Evolutionary conservation across 1,139 yeast genomes (phyloP), one percentile per base, ranked within the genome.

Genomic region (Candida sojae): DNA sequence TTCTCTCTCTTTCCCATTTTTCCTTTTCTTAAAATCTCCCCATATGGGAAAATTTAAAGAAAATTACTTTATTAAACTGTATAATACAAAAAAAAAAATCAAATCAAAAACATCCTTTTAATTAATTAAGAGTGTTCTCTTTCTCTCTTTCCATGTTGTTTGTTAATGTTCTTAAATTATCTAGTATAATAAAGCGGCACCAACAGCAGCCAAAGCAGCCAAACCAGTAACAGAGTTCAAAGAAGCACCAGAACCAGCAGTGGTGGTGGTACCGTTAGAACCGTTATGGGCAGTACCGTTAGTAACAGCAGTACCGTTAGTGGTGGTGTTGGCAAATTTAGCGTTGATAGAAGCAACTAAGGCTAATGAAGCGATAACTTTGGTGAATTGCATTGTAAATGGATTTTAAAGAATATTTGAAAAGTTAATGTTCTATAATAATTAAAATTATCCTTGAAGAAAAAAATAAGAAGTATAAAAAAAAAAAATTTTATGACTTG

Each of bases 181-280:
- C 43, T 49, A 52, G 49, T 49, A 49, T 43, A 52, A 51, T 41
- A 52, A 54, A 47, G 55, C 58, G 66, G 84, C 88, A 62, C 82
- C 81, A 72, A 86, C 88, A 61, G 86, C 88, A 60, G 87, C 88
- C 57, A 83, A 83, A 64, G 83, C 86, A 66, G 87, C 88, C 73
- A 87, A 88, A 67, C 83, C 76, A 40, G 48, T 48, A 43, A 51
- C 44, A 42, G 33, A 38, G 45, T 35, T 35, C 30, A 42, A 17
- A 34, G 45, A 21, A 37, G 42, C 51, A 40, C 42, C 47, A 44
- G 45, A 44, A 41, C 32, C 47, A 42, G 45, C 48, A 34, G 39
- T 43, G 35, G 48, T 44, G 40, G 43, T 45, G 36, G 47, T 46
- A 43, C 41, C 49, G 36, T 46, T 53, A 36, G 53, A 35, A 26